Evolutionary conservation across 2,329 filamentous ascomycete species (phyloP), one percentile per base, ranked within the genome.

Genomic region (Endocalyx cinctus): DNA sequence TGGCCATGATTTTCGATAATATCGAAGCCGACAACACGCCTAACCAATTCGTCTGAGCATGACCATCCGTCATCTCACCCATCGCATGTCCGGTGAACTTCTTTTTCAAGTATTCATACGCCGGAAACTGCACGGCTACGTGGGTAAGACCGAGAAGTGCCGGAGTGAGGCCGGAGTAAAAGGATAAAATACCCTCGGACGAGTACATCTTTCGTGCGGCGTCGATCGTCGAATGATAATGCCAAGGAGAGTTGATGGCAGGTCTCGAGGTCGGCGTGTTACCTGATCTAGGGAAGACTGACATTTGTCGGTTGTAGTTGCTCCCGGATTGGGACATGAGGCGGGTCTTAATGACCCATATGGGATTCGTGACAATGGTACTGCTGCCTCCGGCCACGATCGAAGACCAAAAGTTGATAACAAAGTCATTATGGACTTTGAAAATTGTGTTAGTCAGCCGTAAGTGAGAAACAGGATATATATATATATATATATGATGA

Each of bases 341-440:
- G 47, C 92, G 77, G 30, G 92, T 98, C 65, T 98, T 98, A 67
- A 98, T 95, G 23, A 98, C 92, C 92, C 92, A 98, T 41, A 98
- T 98, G 1, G 92, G 92, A 60, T 97, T 98, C 16, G 92, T 98
- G 42, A 83, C 84, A 43, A 97, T 74, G 4, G 92, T 98, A 47
- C 89, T 96, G 65, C 85, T 95, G 41, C 81, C 88, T 33, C 92
- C 92, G 16, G 90, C 92, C 36, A 88, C 76, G 40, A 98, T 78
- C 8, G 92, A 95, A 15, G 92, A 92, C 69, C 85, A 89, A 46
- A 92, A 83, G 55, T 87, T 87, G 51, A 90, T 77, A 27, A 87
- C 58, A 65, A 86, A 82, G 52, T 77, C 78, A 55, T 87, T 90
- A 41, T 81, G 84, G 17, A 48, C 47, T 46, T 43, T 34, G 13